phyloP scores from a whole-genome alignment of 495 filamentous ascomycete species.

The Aspergillus cristatus region DNA sequence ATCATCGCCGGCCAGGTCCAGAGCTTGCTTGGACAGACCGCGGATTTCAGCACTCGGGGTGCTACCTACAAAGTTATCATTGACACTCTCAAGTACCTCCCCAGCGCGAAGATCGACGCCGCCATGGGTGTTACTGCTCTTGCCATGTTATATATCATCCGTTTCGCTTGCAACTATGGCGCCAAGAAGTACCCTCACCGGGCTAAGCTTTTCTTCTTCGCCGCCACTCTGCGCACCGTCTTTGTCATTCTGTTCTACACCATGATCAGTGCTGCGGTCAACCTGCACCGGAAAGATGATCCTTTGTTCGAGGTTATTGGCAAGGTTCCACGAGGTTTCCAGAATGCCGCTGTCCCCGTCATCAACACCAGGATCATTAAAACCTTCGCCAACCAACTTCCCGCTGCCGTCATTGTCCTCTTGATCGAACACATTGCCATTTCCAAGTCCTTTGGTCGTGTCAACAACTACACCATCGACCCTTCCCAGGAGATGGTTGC shows the following conservation, averaged over 20 bases:
- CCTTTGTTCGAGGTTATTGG: conserved; percentile 59
- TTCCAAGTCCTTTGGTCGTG: conserved; percentile 90
- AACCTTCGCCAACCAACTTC: conserved; percentile 54
- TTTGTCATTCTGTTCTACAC: conserved; percentile 94
- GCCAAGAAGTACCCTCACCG: conserved; percentile 61
- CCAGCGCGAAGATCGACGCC: conserved; percentile 60
- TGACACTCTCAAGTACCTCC: conserved; percentile 72
- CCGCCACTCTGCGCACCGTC: conserved; percentile 77
- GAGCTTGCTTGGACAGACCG: conserved; percentile 72
- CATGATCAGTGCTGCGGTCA: conserved; percentile 80
- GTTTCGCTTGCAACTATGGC: conserved; percentile 53
- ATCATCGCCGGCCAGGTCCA: conserved; percentile 87
- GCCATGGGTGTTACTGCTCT: conserved; percentile 85
- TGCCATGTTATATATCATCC: conserved; percentile 73
- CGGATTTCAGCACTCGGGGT: conserved; percentile 60
- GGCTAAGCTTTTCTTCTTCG: conserved; percentile 76
- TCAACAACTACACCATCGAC: conserved; percentile 98
- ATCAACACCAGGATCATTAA: conserved; percentile 55
- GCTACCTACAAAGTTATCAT: conserved; percentile 81
- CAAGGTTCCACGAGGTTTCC: conserved; percentile 76
- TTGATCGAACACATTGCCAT: conserved; percentile 97
- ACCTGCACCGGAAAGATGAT: conserved; percentile 44
- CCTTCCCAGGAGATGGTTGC: conserved; percentile 95
- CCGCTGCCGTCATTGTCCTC: conserved; percentile 81
- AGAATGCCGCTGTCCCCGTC: conserved; percentile 66